phyloP scores from a whole-genome alignment of 2,329 filamentous ascomycete species.

The Diaporthe caulivora region DNA sequence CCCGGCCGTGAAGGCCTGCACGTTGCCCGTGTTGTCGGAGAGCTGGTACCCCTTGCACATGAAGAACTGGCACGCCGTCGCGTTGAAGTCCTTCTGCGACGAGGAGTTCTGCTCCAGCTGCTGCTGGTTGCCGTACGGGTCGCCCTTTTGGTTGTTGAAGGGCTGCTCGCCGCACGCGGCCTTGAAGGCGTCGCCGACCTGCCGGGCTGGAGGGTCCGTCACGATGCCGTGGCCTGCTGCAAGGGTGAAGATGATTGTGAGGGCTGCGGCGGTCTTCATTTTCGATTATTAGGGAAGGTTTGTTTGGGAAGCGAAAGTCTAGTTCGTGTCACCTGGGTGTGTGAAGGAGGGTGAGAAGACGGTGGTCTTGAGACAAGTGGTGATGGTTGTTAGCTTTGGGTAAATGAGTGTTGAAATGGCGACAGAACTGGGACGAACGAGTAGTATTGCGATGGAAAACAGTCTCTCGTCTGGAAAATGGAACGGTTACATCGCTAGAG shows the following conservation, averaged over 20 bases:
- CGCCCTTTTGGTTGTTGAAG: constrained; percentile 40
- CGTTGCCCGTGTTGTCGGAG: constrained; percentile 53
- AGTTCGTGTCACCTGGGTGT: not conserved
- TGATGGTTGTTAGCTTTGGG: not conserved
- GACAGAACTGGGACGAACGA: constrained; percentile 7
- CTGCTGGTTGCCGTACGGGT: constrained; percentile 38
- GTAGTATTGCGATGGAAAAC: constrained; percentile 9
- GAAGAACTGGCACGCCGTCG: constrained; percentile 51
- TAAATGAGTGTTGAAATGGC: not conserved
- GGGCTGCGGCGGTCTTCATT: constrained; percentile 37
- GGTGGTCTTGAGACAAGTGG: not conserved
- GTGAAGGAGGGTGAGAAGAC: constrained; percentile 1
- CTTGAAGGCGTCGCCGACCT: constrained; percentile 43
- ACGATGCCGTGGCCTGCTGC: constrained; percentile 43
- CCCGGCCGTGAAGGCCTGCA: constrained; percentile 55
- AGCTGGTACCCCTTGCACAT: constrained; percentile 56
- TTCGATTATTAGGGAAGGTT: not conserved
- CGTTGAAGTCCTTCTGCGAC: constrained; percentile 35
- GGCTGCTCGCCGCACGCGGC: constrained; percentile 43
- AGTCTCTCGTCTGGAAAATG: not conserved
- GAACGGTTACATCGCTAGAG: not conserved
- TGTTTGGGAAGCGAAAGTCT: constrained; percentile 7
- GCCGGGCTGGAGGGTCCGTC: constrained; percentile 39
- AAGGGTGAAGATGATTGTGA: constrained; percentile 36
- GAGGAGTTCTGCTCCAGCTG: constrained; percentile 32